Evolutionary conservation across 106 monocot species (phyloP), one percentile per base, ranked within the genome.

Genomic region (Xerophyta viscosa): DNA sequence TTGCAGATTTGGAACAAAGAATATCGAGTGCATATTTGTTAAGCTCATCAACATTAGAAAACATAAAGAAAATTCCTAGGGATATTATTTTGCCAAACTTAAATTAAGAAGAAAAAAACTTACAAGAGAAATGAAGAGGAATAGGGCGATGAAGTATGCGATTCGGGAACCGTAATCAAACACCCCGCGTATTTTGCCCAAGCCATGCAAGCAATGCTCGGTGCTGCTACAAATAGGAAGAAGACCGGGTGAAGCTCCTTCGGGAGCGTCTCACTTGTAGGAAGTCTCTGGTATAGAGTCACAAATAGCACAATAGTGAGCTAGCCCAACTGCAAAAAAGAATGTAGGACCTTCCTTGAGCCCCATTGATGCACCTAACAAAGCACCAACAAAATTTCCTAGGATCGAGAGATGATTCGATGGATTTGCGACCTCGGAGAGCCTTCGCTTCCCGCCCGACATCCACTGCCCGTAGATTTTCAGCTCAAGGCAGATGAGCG

Each of bases 231-330:
- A 50, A 50, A 50, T 8, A 50, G 26, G n/a, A 50, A 50, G 27
- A 50, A 50, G 15, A 65, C 48, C 2, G 66, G 66, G 21, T 66
- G 66, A 21, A 66, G 66, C 8, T 66, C 66, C 26, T 57, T 66
- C 1, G 66, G 57, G 19, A 65, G 54, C 1, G 54, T 31, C 6
- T 43, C 44, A 24, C 31, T 65, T 29, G 53, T 46, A 8, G 54
- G 65, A 55, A 65, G 50, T 41, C 63, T 51, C n/a, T n/a, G n/a
- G n/a, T n/a, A n/a, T n/a, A n/a, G n/a, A n/a, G n/a, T n/a, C n/a
- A n/a, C n/a, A n/a, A n/a, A n/a, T n/a, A n/a, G n/a, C n/a, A n/a
- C n/a, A n/a, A n/a, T n/a, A n/a, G n/a, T n/a, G n/a, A n/a, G n/a
- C n/a, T n/a, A n/a, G n/a, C n/a, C n/a, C n/a, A n/a, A n/a, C n/a